phyloP scores from a whole-genome alignment of 208 protist species.

The Vickermania ingenoplastis region DNA sequence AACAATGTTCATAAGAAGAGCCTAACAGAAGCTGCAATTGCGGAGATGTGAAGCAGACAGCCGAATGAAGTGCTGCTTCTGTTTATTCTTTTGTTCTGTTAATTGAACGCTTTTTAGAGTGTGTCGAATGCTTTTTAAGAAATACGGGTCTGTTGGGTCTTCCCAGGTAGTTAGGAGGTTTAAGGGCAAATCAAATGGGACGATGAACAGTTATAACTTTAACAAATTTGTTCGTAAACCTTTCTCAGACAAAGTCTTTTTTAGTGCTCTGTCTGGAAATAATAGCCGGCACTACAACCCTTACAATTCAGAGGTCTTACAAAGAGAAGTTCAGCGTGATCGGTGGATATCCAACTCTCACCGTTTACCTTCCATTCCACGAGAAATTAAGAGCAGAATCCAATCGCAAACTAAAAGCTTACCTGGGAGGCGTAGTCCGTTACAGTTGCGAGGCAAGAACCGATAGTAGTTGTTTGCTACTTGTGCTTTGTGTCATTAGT shows the following conservation, averaged over 20 bases:
- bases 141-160: not conserved
- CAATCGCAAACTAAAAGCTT: not conserved
- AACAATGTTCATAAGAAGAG: not conserved
- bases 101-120: not conserved
- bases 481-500: not conserved
- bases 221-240: slow-evolving; percentile 3
- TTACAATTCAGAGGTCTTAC: not conserved
- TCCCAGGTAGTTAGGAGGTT: not conserved
- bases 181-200: not conserved
- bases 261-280: not conserved
- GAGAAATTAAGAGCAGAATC: not conserved
- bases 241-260: slow-evolving; percentile 1
- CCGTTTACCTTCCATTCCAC: not conserved
- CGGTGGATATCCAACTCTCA: not conserved
- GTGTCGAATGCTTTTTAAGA: not conserved
- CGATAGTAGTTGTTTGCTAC: not conserved
- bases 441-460: not conserved
- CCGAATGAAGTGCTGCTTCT: not conserved
- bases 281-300: not conserved
- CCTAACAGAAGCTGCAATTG: not conserved
- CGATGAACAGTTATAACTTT: not conserved
- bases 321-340: not conserved
- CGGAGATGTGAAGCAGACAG: not conserved
- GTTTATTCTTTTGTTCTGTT: not conserved
- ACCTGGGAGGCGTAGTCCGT: not conserved